phyloP scores from a whole-genome alignment of 345 rosid genomes.

The Conringia planisiliqua region DNA sequence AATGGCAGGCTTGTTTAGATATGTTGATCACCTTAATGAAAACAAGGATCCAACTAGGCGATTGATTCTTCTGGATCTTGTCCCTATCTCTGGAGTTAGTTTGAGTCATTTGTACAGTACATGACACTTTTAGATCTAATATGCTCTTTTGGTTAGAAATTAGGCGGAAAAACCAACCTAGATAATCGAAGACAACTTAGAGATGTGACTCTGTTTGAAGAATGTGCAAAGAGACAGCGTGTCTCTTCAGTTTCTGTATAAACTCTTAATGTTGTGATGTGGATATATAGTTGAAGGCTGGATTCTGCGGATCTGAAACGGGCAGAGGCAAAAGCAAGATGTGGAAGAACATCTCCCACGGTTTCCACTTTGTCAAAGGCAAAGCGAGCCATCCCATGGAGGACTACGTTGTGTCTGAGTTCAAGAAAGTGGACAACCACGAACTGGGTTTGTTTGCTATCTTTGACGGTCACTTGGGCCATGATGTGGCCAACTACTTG shows the following conservation, averaged over 20 bases:
- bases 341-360: conserved; percentile 57
- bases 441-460: conserved; percentile 86
- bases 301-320: conserved; percentile 52
- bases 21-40: background rate
- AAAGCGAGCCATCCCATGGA: conserved; percentile 85
- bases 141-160: background rate
- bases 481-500: conserved; percentile 76
- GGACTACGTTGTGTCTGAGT: conserved; percentile 69
- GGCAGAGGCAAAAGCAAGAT: conserved; percentile 77
- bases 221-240: too few relatives aligned
- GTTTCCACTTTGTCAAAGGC: conserved; percentile 76
- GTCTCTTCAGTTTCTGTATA: background rate
- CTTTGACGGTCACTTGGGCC: conserved; percentile 89
- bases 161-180: background rate
- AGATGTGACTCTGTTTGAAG: background rate
- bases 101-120: background rate
- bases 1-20: background rate
- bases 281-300: conserved; percentile 55
- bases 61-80: background rate
- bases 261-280: background rate
- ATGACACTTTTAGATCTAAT: background rate
- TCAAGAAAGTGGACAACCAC: conserved; percentile 46
- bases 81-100: background rate
- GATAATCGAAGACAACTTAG: background rate
- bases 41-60: background rate